Percentiles rank a stretch among this genome's conserved stretches.
These are phyloP conservation scores for Trichoderma arundinaceum DNA, from an alignment of 2,329 filamentous ascomycete species.

Conservation along the genomic window DNA sequence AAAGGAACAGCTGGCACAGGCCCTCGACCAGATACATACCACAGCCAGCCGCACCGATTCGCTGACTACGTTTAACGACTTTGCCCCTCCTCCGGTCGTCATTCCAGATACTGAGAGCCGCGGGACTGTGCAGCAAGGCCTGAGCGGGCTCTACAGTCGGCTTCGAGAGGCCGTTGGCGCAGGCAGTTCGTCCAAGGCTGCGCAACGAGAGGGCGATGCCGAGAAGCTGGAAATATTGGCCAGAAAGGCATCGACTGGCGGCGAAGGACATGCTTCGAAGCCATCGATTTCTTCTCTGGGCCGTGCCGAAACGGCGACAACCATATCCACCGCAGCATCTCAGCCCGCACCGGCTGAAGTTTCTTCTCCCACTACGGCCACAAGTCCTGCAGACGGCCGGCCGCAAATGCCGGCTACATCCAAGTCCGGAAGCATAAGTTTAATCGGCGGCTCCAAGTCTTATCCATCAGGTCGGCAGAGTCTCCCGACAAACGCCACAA, in stretches of 20 bases:
- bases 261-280: conserved; percentile 48
- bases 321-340: conserved; percentile 42
- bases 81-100: conserved; percentile 71
- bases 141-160: conserved; percentile 87
- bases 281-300: conserved; percentile 49
- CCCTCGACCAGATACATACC: conserved; percentile 86
- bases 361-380: conserved; percentile 46
- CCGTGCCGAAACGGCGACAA: conserved; percentile 48
- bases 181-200: conserved; percentile 53
- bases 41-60: conserved; percentile 84
- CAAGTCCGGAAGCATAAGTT: conserved; percentile 57
- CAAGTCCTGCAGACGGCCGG: conserved; percentile 48
- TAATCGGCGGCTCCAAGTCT: conserved; percentile 53
- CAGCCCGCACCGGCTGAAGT: conserved; percentile 43
- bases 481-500: conserved; percentile 51
- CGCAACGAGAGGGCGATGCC: conserved; percentile 42
- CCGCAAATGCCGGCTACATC: conserved; percentile 51
- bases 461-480: conserved; percentile 47
- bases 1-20: conserved; percentile 74
- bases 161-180: conserved; percentile 82
- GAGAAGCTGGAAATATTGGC: conserved; percentile 17
- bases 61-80: conserved; percentile 93
- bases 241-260: conserved; percentile 42
- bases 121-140: conserved; percentile 72
- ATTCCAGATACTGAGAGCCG: conserved; percentile 68